Base-by-base conservation (phyloP, 805 yeast species). In the Sugiyamaella valdiviana region DNA sequence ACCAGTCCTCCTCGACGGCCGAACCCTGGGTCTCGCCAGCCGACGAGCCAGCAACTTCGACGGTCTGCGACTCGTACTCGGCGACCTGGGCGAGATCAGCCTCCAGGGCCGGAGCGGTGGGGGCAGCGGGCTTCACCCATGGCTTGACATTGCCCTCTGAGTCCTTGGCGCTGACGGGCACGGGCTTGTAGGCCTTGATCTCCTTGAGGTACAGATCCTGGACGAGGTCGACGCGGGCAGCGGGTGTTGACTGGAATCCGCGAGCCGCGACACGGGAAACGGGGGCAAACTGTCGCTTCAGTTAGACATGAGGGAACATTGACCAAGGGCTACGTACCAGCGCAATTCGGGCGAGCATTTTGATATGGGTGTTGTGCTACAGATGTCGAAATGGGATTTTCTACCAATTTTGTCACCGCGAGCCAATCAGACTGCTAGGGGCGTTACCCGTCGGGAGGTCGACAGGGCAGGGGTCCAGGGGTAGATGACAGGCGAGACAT, bases 191-290 rank as follows among this genome's bases (percentile, higher is more conserved):
- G 54, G 80, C 79, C 74, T 83, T 86, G 71, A 93, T 75, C 71
- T 90, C 95, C 68, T 78, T 80, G 64, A 91, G 72, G 75, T 90
- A 90, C 60, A 90, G 78, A 58, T 90, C 96, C 68, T 86, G 78
- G 64, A 90, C 69, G 65, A 85, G 74, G 77, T 90, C 51, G 22
- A 44, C 52, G 44, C 50, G 44, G 39, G 43, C 44, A 24, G 44
- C 40, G 19, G 52, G 40, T 16, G 55, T 49, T 38, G 55, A 45
- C 42, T 43, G 48, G 52, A 52, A 45, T 32, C 50, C 48, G 24
- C 55, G 50, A 43, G 50, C 45, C 19, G 48, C 36, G 15, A 29
- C 14, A 29, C 53, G 47, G 40, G 39, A 38, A 37, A 44, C 29
- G 26, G 35, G 22, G 24, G 51, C 44, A 26, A 44, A 23, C 37